phyloP scores from a whole-genome alignment of 2,329 filamentous ascomycete genomes.

The Aciculosporium take region DNA sequence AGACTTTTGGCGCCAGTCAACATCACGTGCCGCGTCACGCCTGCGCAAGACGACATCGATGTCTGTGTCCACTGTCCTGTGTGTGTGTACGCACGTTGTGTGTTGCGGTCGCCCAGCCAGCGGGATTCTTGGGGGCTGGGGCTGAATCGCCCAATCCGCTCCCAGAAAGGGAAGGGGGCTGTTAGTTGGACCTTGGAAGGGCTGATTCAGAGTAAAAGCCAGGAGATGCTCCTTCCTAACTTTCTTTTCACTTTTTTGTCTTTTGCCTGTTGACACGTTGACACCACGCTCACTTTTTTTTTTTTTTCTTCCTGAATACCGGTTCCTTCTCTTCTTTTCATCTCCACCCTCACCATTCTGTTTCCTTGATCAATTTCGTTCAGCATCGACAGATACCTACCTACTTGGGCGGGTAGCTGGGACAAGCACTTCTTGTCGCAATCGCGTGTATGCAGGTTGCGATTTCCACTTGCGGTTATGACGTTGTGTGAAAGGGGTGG shows the following conservation, averaged over 20 bases:
- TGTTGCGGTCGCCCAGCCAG: slow-evolving; percentile 18
- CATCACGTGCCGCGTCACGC: slow-evolving; percentile 5
- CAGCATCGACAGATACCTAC: background rate
- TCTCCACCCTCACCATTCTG: background rate
- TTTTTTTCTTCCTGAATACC: background rate
- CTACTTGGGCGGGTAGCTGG: too few species aligned
- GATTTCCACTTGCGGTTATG: background rate
- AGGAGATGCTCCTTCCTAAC: slow-evolving; percentile 1
- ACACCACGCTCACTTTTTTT: background rate
- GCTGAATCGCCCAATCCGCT: background rate
- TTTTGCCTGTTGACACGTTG: background rate
- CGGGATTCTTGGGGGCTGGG: slow-evolving; percentile 11
- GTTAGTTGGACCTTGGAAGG: background rate
- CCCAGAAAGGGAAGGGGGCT: background rate
- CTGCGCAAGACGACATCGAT: too few species aligned
- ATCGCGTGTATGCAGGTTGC: background rate
- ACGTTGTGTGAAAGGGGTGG: background rate
- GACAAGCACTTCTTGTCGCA: too few species aligned
- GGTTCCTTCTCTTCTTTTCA: background rate
- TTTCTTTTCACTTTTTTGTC: slow-evolving; percentile 2
- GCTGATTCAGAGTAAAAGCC: background rate
- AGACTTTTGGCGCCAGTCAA: slow-evolving; percentile 1
- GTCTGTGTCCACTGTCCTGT: too few species aligned
- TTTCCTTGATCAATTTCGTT: background rate
- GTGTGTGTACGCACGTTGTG: too few species aligned